A percentile compares a stretch with the other conserved stretches of the same genome.
Evolutionary conservation across 139 green algal species (phyloP).

Genomic region (Chlorokybus atmophyticus): DNA sequence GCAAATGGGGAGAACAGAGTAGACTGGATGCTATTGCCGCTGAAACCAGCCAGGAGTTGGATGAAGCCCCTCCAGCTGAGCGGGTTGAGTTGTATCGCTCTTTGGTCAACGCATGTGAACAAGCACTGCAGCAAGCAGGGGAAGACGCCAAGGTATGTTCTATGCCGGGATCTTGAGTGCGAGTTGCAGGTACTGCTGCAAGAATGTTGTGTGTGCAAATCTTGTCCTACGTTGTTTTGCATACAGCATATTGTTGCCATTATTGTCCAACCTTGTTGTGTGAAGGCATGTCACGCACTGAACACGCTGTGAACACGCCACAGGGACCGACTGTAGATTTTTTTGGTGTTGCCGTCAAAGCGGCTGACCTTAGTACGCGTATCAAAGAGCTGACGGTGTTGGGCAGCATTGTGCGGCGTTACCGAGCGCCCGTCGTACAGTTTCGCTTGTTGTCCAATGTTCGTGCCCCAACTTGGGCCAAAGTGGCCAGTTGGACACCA

Average conservation of each 20-base stretch:
- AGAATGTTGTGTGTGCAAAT: no score
- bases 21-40: constrained; percentile 16
- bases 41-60: no score
- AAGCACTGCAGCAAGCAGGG: no score
- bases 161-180: no score
- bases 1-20: constrained; percentile 13
- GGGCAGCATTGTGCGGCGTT: constrained; percentile 14
- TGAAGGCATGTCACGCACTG: neutral
- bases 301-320: neutral
- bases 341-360: constrained; percentile 72
- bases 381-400: constrained; percentile 31
- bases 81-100: no score
- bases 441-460: constrained; percentile 42
- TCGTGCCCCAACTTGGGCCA: constrained; percentile 36
- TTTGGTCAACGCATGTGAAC: no score
- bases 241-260: no score
- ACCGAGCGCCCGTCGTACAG: constrained; percentile 6
- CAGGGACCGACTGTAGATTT: constrained; percentile 60
- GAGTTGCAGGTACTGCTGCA: no score
- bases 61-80: no score
- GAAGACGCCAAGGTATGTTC: no score
- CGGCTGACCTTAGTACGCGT: constrained; percentile 44
- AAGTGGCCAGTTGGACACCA: constrained; percentile 41
- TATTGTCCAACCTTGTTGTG: no score
- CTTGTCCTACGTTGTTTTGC: no score